Base-by-base conservation (phyloP, 2,329 filamentous ascomycete genomes). In the Trichoderma gracile region DNA sequence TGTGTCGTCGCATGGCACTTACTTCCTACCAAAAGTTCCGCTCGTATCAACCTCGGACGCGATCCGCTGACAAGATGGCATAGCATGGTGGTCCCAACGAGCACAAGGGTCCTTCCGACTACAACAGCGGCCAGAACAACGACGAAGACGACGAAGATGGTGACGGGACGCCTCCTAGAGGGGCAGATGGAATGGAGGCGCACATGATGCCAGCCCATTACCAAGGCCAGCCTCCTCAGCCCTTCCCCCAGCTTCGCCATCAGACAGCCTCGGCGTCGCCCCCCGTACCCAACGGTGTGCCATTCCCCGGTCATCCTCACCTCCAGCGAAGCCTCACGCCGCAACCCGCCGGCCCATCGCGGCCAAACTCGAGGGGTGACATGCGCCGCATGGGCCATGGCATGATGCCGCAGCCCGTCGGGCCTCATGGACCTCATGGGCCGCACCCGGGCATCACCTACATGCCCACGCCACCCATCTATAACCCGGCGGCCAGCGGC, bases 101-200 rank as follows among this genome's bases (percentile, higher is more conserved):
- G 77, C 94, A 98, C 79, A 99, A 98, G 79, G 94, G 94, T 2
- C 95, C 95, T 0, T 84, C 86, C 62, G 95, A 99, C 78, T 99
- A 97, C 78, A 91, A 89, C 73, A 92, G 92, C 69, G 89, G 90
- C 67, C 90, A 90, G 69, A 92, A 95, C 59, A 93, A 97, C 56
- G 93, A 96, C 17, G 91, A 90, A 30, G 90, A 91, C 25, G 89
- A 93, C 43, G 87, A 92, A 64, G 74, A 92, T 65, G 74, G 68
- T 54, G 89, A 90, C 33, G 89, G 84, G 65, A 91, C 90, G 7
- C 90, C 90, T 53, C 89, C 89, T 8, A 86, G 88, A 66, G 73
- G 68, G 3, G 86, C 86, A 67, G 91, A 91, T 30, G 78, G 76
- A 25, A 64, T 66, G 54, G 65, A 85, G 14, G 74, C 78, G 38